These are phyloP conservation scores for Penicillium thymicola DNA, from an alignment of 2,329 filamentous ascomycete species.

Conservation along the genomic window DNA sequence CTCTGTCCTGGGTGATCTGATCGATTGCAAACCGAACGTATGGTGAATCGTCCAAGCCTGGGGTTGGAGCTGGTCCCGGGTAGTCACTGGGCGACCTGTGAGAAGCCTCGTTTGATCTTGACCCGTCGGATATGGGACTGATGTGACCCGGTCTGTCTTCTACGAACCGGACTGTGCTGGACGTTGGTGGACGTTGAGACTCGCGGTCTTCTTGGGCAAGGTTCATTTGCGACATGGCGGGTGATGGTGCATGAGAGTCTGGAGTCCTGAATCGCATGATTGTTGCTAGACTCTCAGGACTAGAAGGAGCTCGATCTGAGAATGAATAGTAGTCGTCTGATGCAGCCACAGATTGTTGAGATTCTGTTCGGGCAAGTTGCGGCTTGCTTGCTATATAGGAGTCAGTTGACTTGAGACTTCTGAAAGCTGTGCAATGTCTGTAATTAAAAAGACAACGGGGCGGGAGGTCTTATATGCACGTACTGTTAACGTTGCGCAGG, in stretches of 20 bases:
- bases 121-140: conserved; percentile 21
- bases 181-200: conserved; percentile 20
- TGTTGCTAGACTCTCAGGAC: conserved; percentile 38
- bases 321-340: conserved; percentile 51
- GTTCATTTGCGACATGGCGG: conserved; percentile 21
- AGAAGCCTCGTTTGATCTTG: conserved; percentile 23
- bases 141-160: conserved; percentile 22
- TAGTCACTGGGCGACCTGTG: conserved; percentile 29
- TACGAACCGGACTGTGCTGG: conserved; percentile 29
- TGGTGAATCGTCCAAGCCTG: conserved; percentile 77
- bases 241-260: conserved; percentile 37
- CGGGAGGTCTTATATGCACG: conserved; percentile 12
- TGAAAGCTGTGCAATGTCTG: not conserved
- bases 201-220: conserved; percentile 4
- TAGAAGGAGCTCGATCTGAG: conserved; percentile 39
- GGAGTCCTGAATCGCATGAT: conserved; percentile 46
- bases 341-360: conserved; percentile 47
- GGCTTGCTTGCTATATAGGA: conserved; percentile 41
- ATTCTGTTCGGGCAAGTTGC: conserved; percentile 42
- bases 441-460: conserved; percentile 4
- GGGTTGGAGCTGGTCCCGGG: conserved; percentile 55
- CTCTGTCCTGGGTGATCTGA: conserved; percentile 72
- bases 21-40: conserved; percentile 90
- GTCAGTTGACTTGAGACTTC: conserved; percentile 10
- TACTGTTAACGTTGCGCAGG: conserved; percentile 25